A percentile compares a stretch with the other conserved stretches of the same genome.
These are phyloP conservation scores for Elsinoe perseae DNA, from an alignment of 2,329 filamentous ascomycete genomes.

Conservation along the genomic window DNA sequence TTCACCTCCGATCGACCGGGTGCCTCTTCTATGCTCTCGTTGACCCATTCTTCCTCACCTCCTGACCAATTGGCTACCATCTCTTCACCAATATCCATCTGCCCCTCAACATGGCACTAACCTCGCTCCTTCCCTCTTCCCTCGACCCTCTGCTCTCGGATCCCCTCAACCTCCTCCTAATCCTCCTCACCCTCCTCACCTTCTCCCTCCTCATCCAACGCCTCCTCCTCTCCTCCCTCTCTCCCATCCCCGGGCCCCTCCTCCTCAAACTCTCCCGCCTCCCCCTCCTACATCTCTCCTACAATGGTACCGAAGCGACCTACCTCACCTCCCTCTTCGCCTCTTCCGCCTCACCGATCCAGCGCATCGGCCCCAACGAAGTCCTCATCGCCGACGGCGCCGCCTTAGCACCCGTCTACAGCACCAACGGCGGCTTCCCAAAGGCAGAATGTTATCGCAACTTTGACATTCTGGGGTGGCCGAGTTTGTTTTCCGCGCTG, in stretches of 20 bases:
- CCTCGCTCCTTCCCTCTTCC: not conserved
- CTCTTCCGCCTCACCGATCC: not conserved
- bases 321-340: slow-evolving; percentile 12
- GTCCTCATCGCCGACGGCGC: slow-evolving; percentile 38
- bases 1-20: too few relatives aligned
- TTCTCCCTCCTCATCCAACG: slow-evolving; percentile 23
- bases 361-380: slow-evolving; percentile 21
- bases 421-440: slow-evolving; percentile 45
- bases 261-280: slow-evolving; percentile 23
- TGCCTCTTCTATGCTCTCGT: too few relatives aligned
- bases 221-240: slow-evolving; percentile 22
- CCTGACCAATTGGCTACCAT: not conserved
- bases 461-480: slow-evolving; percentile 50
- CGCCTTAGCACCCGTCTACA: slow-evolving; percentile 45
- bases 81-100: not conserved
- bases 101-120: not conserved
- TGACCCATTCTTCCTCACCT: not conserved
- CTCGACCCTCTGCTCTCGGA: not conserved
- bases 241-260: slow-evolving; percentile 25
- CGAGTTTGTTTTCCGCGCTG: slow-evolving; percentile 46
- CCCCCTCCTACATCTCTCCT: slow-evolving; percentile 6
- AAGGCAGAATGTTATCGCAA: slow-evolving; percentile 48
- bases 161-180: not conserved
- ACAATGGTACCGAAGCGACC: not conserved
- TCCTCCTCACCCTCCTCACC: not conserved